phyloP scores from a whole-genome alignment of 75 land plant genomes.

The Sequoia sempervirens region DNA sequence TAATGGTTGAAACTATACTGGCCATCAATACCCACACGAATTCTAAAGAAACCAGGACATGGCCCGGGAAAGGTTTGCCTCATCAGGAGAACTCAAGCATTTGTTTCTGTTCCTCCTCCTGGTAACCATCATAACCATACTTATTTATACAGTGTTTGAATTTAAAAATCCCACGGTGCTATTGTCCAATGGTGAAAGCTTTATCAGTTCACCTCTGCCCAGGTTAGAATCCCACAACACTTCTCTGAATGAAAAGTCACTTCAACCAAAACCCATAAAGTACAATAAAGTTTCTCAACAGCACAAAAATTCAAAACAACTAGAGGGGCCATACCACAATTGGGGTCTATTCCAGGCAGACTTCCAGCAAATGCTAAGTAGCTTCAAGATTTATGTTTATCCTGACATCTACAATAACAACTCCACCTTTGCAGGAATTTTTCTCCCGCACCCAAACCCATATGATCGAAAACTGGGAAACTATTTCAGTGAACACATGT shows the following conservation, averaged over 20 bases:
- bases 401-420: conserved; percentile 14
- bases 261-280: not conserved
- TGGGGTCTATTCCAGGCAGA: conserved; percentile 26
- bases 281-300: not conserved
- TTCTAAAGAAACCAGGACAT: not conserved
- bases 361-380: conserved; percentile 20
- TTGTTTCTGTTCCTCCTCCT: not conserved
- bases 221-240: not conserved
- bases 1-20: not conserved
- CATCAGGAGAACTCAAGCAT: not conserved
- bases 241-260: not conserved
- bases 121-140: not conserved
- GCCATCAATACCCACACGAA: not conserved
- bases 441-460: conserved; percentile 27
- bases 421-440: conserved; percentile 14
- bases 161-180: not conserved
- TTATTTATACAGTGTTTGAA: not conserved
- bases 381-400: conserved; percentile 31
- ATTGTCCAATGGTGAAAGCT: not conserved
- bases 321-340: conserved; percentile 23
- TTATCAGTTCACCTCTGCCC: not conserved
- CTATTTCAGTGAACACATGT: conserved; percentile 55
- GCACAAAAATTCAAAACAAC: not conserved
- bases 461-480: conserved; percentile 35
- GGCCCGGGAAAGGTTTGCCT: not conserved